Evolutionary conservation across 2,329 filamentous ascomycete species (phyloP).

Genomic region (Pseudopithomyces maydicus): DNA sequence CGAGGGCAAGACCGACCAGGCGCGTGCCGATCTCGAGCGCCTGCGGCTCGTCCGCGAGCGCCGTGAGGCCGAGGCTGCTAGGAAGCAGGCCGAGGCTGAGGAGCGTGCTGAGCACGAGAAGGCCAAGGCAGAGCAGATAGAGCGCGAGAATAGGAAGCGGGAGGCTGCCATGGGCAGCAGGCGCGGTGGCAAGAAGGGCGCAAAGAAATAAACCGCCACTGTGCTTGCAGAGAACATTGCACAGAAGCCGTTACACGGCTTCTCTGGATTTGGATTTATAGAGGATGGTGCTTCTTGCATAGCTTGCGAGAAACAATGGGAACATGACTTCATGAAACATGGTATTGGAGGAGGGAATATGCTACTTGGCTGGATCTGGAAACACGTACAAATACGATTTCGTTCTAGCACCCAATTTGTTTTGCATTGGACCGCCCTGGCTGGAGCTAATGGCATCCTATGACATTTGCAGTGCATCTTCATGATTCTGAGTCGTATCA

Average conservation of each 20-base stretch:
- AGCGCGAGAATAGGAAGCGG: slow-evolving; percentile 54
- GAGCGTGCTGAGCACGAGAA: slow-evolving; percentile 62
- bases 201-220: slow-evolving; percentile 44
- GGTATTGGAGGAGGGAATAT: slow-evolving; percentile 10
- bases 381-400: slow-evolving; percentile 9
- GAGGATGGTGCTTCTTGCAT: slow-evolving; percentile 34
- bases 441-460: neutral
- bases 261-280: slow-evolving; percentile 7
- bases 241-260: neutral
- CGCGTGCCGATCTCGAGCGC: slow-evolving; percentile 84
- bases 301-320: slow-evolving; percentile 23
- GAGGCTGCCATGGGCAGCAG: slow-evolving; percentile 53
- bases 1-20: slow-evolving; percentile 95
- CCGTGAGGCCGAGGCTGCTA: slow-evolving; percentile 79
- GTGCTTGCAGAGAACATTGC: neutral
- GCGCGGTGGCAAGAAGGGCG: slow-evolving; percentile 43
- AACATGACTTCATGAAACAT: slow-evolving; percentile 14
- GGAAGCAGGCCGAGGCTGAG: slow-evolving; percentile 72
- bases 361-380: slow-evolving; percentile 6
- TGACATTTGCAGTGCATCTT: too few relatives aligned
- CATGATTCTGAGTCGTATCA: too few relatives aligned
- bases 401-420: neutral
- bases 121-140: slow-evolving; percentile 56
- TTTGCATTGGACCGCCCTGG: neutral
- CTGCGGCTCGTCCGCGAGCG: slow-evolving; percentile 82